Percentiles rank a stretch among this genome's conserved stretches.
These are phyloP conservation scores for Primulina huaijiensis DNA, from an alignment of 257 asterid genomes.

Conservation along the genomic window DNA sequence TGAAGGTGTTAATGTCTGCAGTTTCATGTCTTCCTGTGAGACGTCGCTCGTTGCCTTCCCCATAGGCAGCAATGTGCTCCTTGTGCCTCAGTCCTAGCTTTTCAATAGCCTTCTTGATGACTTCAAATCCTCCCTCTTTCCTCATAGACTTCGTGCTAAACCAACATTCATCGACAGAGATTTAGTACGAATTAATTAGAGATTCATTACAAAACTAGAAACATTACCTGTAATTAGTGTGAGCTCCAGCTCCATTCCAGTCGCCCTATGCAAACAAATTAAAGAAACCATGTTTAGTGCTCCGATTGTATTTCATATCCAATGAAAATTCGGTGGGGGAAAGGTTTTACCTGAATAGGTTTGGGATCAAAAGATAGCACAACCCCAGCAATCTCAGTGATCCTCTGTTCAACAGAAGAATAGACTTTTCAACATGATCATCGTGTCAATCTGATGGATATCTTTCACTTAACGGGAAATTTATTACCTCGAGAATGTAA, in stretches of 20 bases:
- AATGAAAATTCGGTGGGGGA: neutral
- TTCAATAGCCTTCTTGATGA: conserved; percentile 30
- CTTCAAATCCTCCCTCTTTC: conserved; percentile 27
- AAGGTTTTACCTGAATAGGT: conserved; percentile 33
- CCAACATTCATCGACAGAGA: neutral
- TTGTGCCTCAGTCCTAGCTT: conserved; percentile 29
- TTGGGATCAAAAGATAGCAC: conserved; percentile 39
- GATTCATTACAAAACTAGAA: neutral
- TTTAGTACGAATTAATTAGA: neutral
- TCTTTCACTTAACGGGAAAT: neutral
- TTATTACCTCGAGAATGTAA: conserved; percentile 36
- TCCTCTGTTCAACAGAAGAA: conserved; percentile 30
- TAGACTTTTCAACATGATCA: neutral
- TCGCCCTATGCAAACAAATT: conserved; percentile 34
- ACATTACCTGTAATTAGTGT: conserved; percentile 47
- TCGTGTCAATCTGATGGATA: neutral
- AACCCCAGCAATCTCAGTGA: conserved; percentile 41
- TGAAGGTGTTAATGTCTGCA: neutral
- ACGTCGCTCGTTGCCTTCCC: neutral
- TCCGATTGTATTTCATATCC: neutral
- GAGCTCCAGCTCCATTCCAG: conserved; percentile 62
- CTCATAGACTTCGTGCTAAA: conserved; percentile 35
- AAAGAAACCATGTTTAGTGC: neutral
- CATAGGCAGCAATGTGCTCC: conserved; percentile 31
- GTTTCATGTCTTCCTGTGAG: neutral